phyloP scores from a whole-genome alignment of 176 grass and related monocot genomes.

The Guadua angustifolia region DNA sequence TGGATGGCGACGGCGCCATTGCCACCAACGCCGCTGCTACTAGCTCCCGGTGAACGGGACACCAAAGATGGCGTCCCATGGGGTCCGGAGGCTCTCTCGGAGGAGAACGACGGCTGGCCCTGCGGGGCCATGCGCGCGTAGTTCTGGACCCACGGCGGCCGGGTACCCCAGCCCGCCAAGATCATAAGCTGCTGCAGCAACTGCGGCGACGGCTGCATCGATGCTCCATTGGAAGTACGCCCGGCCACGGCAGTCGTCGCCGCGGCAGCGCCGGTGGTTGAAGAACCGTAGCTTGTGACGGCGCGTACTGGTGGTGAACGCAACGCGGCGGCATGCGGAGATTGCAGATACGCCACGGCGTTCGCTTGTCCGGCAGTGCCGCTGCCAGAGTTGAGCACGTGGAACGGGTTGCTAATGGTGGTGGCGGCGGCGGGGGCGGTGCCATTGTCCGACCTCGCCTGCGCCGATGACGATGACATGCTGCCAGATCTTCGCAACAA shows the following conservation, averaged over 20 bases:
- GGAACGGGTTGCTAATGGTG: conserved; percentile 18
- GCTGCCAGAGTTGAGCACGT: conserved; percentile 49
- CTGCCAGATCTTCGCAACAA: not conserved
- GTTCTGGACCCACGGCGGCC: conserved; percentile 33
- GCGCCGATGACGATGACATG: conserved; percentile 30
- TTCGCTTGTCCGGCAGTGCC: not conserved
- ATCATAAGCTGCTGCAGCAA: conserved; percentile 55
- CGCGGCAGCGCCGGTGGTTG: not conserved
- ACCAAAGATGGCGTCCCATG: conserved; percentile 3
- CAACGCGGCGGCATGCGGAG: conserved; percentile 29
- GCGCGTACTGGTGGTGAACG: conserved; percentile 13
- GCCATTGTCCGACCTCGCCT: not conserved
- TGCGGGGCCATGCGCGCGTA: conserved; percentile 17
- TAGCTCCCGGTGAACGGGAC: not conserved
- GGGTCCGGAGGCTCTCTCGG: not conserved
- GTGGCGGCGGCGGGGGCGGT: not conserved
- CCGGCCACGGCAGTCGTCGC: not conserved
- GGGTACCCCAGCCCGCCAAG: conserved; percentile 38
- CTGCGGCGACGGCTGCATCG: not conserved
- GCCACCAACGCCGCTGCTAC: not conserved
- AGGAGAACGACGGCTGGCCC: conserved; percentile 13
- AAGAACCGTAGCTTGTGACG: conserved; percentile 17
- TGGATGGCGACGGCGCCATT: not conserved
- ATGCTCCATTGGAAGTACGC: not conserved
- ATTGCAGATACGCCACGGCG: not conserved